Evolutionary conservation across 2,329 filamentous ascomycete species (phyloP).

Genomic region (Cladosporium austrohemisphaericum): DNA sequence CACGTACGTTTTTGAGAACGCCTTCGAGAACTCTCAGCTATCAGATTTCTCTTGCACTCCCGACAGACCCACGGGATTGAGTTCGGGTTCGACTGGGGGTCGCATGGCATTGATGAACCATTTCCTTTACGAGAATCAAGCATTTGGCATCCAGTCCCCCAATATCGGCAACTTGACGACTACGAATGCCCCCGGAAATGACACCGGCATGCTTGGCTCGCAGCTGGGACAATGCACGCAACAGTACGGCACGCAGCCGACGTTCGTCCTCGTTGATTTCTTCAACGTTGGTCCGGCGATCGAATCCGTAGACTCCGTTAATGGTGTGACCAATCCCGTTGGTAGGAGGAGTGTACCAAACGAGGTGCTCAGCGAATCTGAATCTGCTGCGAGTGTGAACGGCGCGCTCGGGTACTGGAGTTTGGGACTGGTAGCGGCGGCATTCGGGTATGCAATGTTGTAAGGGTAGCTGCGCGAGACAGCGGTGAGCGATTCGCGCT

Average conservation of each 20-base stretch:
- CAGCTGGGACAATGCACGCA: constrained; percentile 39
- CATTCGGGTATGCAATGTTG: constrained; percentile 10
- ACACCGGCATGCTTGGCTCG: constrained; percentile 41
- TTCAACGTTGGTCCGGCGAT: constrained; percentile 50
- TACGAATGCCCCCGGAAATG: constrained; percentile 42
- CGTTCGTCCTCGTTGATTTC: constrained; percentile 45
- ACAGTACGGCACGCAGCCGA: constrained; percentile 39
- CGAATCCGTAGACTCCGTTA: constrained; percentile 64
- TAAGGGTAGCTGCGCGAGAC: constrained; percentile 10
- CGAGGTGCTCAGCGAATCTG: constrained; percentile 1
- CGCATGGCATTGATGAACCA: constrained; percentile 50
- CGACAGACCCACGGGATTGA: constrained; percentile 40
- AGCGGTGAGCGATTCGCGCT: constrained; percentile 8
- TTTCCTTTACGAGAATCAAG: constrained; percentile 41
- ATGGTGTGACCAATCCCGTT: constrained; percentile 48
- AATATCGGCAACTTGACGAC: constrained; percentile 37
- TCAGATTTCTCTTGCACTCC: constrained; percentile 42
- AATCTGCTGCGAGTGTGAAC: constrained; percentile 1
- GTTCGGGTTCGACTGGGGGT: constrained; percentile 27
- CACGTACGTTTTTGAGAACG: constrained; percentile 45
- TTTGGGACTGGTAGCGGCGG: constrained; percentile 7
- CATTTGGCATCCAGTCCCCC: constrained; percentile 36
- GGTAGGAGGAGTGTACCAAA: constrained; percentile 38
- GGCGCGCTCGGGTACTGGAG: constrained; percentile 12
- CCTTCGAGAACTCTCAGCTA: constrained; percentile 32